Evolutionary conservation across 495 filamentous ascomycete genomes (phyloP), one percentile per base, ranked within the genome.

Genomic region (Podospora australis): DNA sequence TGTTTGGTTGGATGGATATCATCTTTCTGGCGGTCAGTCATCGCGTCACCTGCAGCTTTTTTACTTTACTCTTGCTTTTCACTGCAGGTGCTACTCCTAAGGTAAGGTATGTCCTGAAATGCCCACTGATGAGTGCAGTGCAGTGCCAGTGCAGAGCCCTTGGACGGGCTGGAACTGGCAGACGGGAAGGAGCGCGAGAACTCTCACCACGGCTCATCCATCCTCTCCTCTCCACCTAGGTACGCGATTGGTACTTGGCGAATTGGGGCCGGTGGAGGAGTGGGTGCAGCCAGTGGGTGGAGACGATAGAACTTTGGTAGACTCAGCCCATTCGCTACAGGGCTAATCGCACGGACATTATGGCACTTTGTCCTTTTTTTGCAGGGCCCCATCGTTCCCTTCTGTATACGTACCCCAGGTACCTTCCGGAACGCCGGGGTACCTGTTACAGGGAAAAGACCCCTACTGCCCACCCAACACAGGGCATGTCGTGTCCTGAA

Each of bases 261-360:
- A 59, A 46, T 51, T 44, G 40, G 13, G 13, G 23, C 5, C 13
- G 26, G 26, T 6, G 6, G 28, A 39, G 28, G 14, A 20, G n/a
- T n/a, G n/a, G n/a, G n/a, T n/a, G n/a, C 42, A 40, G 22, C 55
- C 58, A 58, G 59, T 55, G 53, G 50, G 59, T 57, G 56, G 51
- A 53, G 56, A 40, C 52, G 54, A 25, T 59, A 26, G n/a, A 46
- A 58, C 46, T 54, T 46, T 62, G 58, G 58, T 46, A 52, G 43
- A n/a, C 24, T 49, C 38, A 28, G 23, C 48, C 44, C 46, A 62
- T 62, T 62, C 48, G 59, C 53, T 36, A 29, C 30, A 29, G 16
- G 45, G 14, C 38, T 16, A 17, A 32, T 38, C 40, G 59, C 59
- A 59, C 56, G 56, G 59, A 46, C 59, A 44, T 48, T 53, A 42